Percentiles rank a stretch among this genome's conserved stretches.
phyloP scores from a whole-genome alignment of 2,329 filamentous ascomycete genomes.

The Ophiosphaerella narmari region DNA sequence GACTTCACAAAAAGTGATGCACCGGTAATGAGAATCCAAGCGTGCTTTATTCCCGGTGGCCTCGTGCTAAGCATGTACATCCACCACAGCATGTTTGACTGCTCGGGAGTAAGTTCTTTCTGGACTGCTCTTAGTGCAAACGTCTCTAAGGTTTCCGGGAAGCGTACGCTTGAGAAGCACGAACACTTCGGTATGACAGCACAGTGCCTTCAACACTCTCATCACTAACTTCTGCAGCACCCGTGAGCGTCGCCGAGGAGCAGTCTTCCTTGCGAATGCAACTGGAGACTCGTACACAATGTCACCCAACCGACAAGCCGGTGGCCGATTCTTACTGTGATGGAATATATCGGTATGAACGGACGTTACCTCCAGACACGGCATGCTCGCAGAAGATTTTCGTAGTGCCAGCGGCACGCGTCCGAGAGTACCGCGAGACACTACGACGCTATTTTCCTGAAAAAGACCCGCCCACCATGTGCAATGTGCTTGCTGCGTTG shows the following conservation, averaged over 20 bases:
- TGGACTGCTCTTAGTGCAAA: slow-evolving; percentile 31
- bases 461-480: slow-evolving; percentile 30
- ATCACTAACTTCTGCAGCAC: slow-evolving; percentile 21
- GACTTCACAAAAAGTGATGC: slow-evolving; percentile 28
- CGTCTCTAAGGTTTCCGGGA: slow-evolving; percentile 24
- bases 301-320: slow-evolving; percentile 6
- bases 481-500: slow-evolving; percentile 39
- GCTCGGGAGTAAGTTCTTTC: slow-evolving; percentile 34
- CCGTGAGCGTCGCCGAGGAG: slow-evolving; percentile 23
- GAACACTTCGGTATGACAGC: slow-evolving; percentile 14
- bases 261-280: slow-evolving; percentile 26
- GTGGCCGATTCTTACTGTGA: slow-evolving; percentile 36
- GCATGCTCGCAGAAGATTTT: slow-evolving; percentile 34
- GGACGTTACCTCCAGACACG: slow-evolving; percentile 30
- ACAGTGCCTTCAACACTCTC: not conserved
- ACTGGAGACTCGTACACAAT: slow-evolving; percentile 25
- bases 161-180: slow-evolving; percentile 12
- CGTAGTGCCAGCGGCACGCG: slow-evolving; percentile 31
- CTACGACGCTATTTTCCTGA: slow-evolving; percentile 24
- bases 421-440: slow-evolving; percentile 33
- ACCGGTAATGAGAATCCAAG: slow-evolving; percentile 38
- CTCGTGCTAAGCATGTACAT: slow-evolving; percentile 42
- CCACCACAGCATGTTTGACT: slow-evolving; percentile 41
- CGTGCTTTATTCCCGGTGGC: slow-evolving; percentile 42
- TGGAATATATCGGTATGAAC: slow-evolving; percentile 28